phyloP scores from a whole-genome alignment of 768 basidiomycete species.

The Coprinellus aureogranulatus region DNA sequence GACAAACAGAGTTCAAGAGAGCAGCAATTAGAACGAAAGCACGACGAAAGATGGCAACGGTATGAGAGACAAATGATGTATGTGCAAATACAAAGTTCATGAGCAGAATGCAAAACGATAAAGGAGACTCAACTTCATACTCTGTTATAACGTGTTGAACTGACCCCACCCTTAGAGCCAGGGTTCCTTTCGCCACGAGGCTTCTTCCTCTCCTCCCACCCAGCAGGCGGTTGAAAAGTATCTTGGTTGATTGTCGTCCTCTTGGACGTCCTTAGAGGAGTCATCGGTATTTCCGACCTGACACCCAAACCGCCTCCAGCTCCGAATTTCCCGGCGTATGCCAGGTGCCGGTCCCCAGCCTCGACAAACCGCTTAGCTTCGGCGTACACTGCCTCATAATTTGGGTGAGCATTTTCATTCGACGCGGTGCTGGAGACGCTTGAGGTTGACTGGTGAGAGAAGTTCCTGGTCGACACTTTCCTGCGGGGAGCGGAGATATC shows the following conservation, averaged over 20 bases:
- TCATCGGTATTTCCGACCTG: slow-evolving; percentile 1
- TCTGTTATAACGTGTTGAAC: background rate
- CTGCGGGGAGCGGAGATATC: background rate
- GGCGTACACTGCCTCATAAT: background rate
- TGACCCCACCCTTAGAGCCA: background rate
- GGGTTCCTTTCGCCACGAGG: background rate
- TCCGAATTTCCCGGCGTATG: background rate
- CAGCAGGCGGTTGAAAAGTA: background rate
- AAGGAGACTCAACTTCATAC: background rate
- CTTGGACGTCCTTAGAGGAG: background rate
- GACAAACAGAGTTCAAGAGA: background rate
- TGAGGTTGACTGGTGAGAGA: background rate
- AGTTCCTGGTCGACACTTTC: slow-evolving; percentile 2
- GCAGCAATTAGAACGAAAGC: background rate
- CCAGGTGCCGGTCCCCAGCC: background rate
- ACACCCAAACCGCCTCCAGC: background rate
- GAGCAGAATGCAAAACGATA: background rate
- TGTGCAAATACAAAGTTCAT: slow-evolving; percentile 2
- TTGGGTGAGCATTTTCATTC: background rate
- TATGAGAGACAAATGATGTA: too few species aligned
- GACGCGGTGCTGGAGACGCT: slow-evolving; percentile 3
- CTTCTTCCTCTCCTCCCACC: background rate
- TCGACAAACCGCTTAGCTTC: slow-evolving; percentile 6
- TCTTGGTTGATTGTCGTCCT: background rate
- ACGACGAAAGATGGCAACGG: background rate